Percentiles rank a stretch among this genome's conserved stretches.
These are phyloP conservation scores for Sporormia fimetaria DNA, from an alignment of 495 filamentous ascomycete genomes.

Conservation along the genomic window DNA sequence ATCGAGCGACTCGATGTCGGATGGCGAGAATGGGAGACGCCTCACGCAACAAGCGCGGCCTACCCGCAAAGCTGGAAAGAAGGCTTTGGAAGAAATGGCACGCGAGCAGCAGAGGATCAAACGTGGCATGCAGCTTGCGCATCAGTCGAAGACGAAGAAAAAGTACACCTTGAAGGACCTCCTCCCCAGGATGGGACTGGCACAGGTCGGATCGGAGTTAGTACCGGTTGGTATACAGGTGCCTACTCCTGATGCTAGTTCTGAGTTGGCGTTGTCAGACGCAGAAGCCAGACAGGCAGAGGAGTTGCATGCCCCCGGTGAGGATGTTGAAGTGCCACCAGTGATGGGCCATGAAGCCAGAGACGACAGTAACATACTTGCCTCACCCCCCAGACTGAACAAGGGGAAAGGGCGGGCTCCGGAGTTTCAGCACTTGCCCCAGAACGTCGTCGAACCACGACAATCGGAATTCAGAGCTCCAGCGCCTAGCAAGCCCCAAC, in stretches of 20 bases:
- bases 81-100: slow-evolving; percentile 89
- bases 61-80: slow-evolving; percentile 82
- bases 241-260: slow-evolving; percentile 15
- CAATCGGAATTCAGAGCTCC: slow-evolving; percentile 16
- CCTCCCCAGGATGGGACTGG: slow-evolving; percentile 74
- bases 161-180: slow-evolving; percentile 78
- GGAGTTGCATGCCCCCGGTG: too few relatives aligned
- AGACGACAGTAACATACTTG: too few relatives aligned
- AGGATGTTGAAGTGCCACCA: too few relatives aligned
- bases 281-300: slow-evolving; percentile 35
- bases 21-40: slow-evolving; percentile 21
- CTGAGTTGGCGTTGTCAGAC: slow-evolving; percentile 33
- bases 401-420: slow-evolving; percentile 38
- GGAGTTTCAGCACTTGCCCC: slow-evolving; percentile 19
- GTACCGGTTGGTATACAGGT: slow-evolving; percentile 12
- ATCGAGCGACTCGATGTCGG: slow-evolving; percentile 10
- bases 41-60: slow-evolving; percentile 41
- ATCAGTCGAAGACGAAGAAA: slow-evolving; percentile 82
- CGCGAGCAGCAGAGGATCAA: slow-evolving; percentile 85
- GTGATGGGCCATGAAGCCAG: too few relatives aligned
- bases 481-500: slow-evolving; percentile 2
- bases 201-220: slow-evolving; percentile 30
- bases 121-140: slow-evolving; percentile 80
- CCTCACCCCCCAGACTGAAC: slow-evolving; percentile 30
- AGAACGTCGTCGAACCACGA: slow-evolving; percentile 31